Conservation (phyloP, 73 alveolate genomes). For the Tetrahymena malaccensis region DNA sequence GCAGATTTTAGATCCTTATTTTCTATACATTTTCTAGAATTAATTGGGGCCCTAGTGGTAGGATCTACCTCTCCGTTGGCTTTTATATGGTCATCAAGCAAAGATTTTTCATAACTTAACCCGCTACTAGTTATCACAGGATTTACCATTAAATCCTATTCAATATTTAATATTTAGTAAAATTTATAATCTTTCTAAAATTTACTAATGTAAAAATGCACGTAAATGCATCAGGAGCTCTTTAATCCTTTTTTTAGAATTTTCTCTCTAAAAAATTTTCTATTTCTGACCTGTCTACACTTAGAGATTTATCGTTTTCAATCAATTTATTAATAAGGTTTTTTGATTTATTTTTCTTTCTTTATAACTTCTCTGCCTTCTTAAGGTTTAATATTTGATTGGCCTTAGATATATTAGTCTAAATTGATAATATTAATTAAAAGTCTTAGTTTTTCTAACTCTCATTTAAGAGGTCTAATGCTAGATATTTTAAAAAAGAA, state of each 20-base stretch:
- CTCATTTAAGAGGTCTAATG: not conserved
- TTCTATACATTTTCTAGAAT: not conserved
- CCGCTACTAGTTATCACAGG: not conserved
- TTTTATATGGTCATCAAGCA: not conserved
- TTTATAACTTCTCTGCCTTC: not conserved
- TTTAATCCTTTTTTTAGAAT: not conserved
- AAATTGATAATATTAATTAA: not conserved
- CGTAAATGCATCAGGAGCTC: not conserved
- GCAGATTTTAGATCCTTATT: not conserved
- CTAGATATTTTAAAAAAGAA: not conserved
- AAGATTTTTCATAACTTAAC: not conserved
- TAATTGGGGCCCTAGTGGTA: not conserved
- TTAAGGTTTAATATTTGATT: not conserved
- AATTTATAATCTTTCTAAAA: not conserved
- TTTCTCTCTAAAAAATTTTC: not conserved
- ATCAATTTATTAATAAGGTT: not conserved
- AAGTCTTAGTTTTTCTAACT: not conserved
- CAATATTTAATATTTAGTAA: not conserved
- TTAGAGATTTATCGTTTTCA: not conserved
- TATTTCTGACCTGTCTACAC: not conserved
- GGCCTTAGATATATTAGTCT: not conserved
- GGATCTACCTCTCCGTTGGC: not conserved
- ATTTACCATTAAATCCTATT: not conserved
- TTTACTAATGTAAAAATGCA: not conserved
- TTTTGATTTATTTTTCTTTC: not conserved